Percentiles rank a stretch among this genome's conserved stretches.
Evolutionary conservation across 108 stramenopile species (phyloP).

Genomic region (Nannochloropsis gaditana): DNA sequence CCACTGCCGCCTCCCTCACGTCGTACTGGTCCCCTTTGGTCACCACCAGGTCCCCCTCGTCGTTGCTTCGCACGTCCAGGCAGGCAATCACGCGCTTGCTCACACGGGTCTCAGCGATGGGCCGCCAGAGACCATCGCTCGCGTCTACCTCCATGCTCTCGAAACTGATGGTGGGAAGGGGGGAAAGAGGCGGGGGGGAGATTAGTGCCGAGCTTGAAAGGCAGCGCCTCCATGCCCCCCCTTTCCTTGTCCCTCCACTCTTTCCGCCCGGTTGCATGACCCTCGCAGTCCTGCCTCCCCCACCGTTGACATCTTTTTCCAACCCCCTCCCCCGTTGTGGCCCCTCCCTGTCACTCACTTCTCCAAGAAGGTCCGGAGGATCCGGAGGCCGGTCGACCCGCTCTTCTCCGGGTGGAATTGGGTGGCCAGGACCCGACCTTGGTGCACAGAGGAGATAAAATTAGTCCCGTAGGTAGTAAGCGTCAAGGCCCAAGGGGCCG

Average conservation of each 20-base stretch:
- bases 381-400: conserved; percentile 71
- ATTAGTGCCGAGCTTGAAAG: neutral
- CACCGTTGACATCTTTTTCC: too few species aligned
- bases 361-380: conserved; percentile 77
- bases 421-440: conserved; percentile 80
- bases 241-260: neutral
- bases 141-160: neutral
- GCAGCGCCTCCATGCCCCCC: neutral
- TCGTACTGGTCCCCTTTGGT: conserved; percentile 99
- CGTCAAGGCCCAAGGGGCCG: conserved; percentile 62
- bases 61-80: conserved; percentile 91
- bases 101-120: conserved; percentile 33
- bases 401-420: conserved; percentile 99
- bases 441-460: conserved; percentile 78
- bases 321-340: too few species aligned
- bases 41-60: conserved; percentile 90
- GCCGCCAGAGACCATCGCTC: neutral
- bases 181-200: conserved; percentile 12
- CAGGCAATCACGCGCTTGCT: conserved; percentile 84
- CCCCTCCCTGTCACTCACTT: neutral
- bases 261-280: neutral
- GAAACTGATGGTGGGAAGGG: neutral
- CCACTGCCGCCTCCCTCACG: conserved; percentile 74
- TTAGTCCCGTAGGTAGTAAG: conserved; percentile 59
- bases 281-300: too few species aligned